Base-by-base conservation (phyloP, 352 stramenopile genomes). In the Lagenidium giganteum region DNA sequence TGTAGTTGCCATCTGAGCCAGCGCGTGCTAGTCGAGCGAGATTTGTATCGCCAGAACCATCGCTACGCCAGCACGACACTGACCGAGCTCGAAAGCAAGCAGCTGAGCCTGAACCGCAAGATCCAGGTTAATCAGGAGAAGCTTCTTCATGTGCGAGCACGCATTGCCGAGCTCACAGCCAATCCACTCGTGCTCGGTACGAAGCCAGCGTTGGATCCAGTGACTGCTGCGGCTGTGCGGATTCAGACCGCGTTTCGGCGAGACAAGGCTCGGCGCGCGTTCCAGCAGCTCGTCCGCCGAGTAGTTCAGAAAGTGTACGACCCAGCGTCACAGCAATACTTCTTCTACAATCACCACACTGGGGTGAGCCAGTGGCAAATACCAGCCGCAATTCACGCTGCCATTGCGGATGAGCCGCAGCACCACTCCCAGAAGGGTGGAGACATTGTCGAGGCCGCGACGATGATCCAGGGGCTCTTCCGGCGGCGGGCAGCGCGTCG, bases 311-410 rank as follows among this genome's bases (percentile, higher is more conserved):
- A 61, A 4, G 52, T 69, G 5, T 48, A 64, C 25, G 48, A 74
- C 24, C 41, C 57, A 16, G 51, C 47, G 5, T 62, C 42, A 36
- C 64, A 69, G 33, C 46, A 52, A 9, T 74, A 67, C 30, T 76
- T 71, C 30, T 80, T 73, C 61, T 80, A 69, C 57, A 76, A 76
- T 52, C 23, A 40, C 18, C 48, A 52, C 13, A 71, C 64, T 1
- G 38, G 28, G 8, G 25, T 48, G 20, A 76, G 64, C 41, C 60
- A 70, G 21, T 74, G 64, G 64, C 41, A 67, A 31, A 16, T 54
- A 7, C 67, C 67, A 13, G n/a, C 33, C 4, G n/a, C 38, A 9
- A 35, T 64, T 12, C 25, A 40, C 0, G 18, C 38, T 5, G 51
- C n/a, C n/a, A 18, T 14, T 38, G 32, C 7, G n/a, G n/a, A n/a